These are phyloP conservation scores for Nemania serpens DNA, from an alignment of 2,329 filamentous ascomycete genomes.

Conservation along the genomic window DNA sequence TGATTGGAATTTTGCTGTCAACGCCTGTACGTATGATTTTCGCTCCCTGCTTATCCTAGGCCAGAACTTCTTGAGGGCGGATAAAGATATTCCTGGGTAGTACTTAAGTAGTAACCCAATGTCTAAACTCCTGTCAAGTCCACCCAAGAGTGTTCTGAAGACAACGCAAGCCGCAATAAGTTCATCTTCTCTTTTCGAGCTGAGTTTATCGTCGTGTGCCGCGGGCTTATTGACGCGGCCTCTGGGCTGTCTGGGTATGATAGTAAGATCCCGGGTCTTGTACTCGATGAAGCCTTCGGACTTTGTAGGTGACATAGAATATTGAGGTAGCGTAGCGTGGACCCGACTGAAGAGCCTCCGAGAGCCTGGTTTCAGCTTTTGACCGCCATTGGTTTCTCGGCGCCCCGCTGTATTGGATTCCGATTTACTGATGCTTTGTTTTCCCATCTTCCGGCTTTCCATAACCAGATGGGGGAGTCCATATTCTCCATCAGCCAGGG, in stretches of 20 bases:
- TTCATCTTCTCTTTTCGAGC: conserved; percentile 50
- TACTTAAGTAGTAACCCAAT: conserved; percentile 62
- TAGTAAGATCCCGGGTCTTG: conserved; percentile 38
- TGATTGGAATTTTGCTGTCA: conserved; percentile 67
- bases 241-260: conserved; percentile 38
- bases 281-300: conserved; percentile 35
- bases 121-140: conserved; percentile 62
- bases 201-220: conserved; percentile 40
- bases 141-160: conserved; percentile 62
- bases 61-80: conserved; percentile 61
- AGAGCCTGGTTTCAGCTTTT: conserved; percentile 9
- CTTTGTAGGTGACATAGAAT: background rate
- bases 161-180: conserved; percentile 63
- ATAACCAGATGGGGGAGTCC: conserved; percentile 26
- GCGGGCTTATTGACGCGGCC: conserved; percentile 42
- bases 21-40: conserved; percentile 56
- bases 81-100: conserved; percentile 59
- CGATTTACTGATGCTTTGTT: background rate
- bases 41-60: conserved; percentile 55
- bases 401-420: background rate
- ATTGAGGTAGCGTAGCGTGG: background rate
- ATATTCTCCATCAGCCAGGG: conserved; percentile 41
- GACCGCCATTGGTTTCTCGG: background rate
- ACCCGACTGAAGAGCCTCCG: background rate
- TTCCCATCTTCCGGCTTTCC: conserved; percentile 8